phyloP scores from a whole-genome alignment of 441 rosid species.

The Erodium chrysanthum region DNA sequence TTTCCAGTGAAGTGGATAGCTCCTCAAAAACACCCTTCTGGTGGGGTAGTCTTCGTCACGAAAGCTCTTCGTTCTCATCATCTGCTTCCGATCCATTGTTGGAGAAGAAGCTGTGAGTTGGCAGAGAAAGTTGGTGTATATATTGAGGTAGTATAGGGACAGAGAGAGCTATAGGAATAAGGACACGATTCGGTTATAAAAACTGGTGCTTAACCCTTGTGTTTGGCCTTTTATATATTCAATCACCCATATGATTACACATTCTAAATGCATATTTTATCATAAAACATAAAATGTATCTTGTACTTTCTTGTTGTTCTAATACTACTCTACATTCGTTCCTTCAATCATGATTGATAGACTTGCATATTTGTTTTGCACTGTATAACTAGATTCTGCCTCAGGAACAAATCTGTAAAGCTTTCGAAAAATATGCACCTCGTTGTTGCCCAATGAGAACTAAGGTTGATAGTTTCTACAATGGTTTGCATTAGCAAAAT shows the following conservation, averaged over 20 bases:
- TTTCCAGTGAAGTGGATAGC: slow-evolving; percentile 44
- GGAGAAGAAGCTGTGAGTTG: not conserved
- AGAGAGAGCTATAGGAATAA: not conserved
- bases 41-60: slow-evolving; percentile 31
- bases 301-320: not conserved
- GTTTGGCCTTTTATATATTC: slow-evolving; percentile 12
- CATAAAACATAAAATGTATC: not conserved
- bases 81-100: not conserved
- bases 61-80: slow-evolving; percentile 26
- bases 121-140: not conserved
- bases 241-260: not conserved
- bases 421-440: not conserved
- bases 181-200: not conserved
- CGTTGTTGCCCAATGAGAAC: not conserved
- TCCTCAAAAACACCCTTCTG: slow-evolving; percentile 45
- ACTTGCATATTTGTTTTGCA: not conserved
- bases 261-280: not conserved
- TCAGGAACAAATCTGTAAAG: not conserved
- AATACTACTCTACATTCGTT: not conserved
- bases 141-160: not conserved
- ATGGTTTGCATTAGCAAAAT: not conserved
- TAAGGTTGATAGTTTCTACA: not conserved
- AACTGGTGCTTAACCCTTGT: slow-evolving; percentile 7
- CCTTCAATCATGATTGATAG: not conserved
- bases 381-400: not conserved